These are phyloP conservation scores for Sphenostylis stenocarpa DNA, from an alignment of 306 rosid genomes.

Conservation along the genomic window DNA sequence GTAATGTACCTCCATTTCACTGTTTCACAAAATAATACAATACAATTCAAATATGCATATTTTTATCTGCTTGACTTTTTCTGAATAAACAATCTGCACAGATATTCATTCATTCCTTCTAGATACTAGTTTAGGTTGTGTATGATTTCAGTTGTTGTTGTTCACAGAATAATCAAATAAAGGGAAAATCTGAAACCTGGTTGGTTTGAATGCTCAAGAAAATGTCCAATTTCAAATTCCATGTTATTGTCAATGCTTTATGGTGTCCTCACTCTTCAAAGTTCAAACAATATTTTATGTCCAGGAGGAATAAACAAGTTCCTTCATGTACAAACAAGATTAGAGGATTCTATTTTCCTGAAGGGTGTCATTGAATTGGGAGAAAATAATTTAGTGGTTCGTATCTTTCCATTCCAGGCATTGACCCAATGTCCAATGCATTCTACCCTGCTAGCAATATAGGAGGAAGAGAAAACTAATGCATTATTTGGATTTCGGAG, in stretches of 20 bases:
- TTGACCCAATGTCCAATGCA: no score
- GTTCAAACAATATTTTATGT: background rate
- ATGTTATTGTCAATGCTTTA: background rate
- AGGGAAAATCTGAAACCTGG: background rate
- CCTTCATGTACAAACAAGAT: background rate
- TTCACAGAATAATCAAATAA: constrained; percentile 1
- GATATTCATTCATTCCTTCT: background rate
- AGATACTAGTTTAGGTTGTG: background rate
- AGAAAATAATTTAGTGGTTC: background rate
- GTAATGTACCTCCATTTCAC: background rate
- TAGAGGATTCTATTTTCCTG: background rate
- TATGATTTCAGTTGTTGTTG: background rate
- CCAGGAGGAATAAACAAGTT: background rate
- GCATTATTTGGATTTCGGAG: no score
- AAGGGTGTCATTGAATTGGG: background rate
- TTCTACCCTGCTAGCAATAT: no score
- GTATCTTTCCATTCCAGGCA: background rate
- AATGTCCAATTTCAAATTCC: background rate
- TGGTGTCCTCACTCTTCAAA: background rate
- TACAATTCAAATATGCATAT: background rate
- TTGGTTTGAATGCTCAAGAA: background rate
- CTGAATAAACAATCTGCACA: background rate
- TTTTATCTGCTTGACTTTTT: background rate
- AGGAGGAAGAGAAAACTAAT: no score
- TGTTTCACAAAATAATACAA: background rate